Evolutionary conservation across 225 moss, liverwort and hornwort genomes (phyloP), one percentile per base, ranked within the genome.

Genomic region (Anthoceros angustus): DNA sequence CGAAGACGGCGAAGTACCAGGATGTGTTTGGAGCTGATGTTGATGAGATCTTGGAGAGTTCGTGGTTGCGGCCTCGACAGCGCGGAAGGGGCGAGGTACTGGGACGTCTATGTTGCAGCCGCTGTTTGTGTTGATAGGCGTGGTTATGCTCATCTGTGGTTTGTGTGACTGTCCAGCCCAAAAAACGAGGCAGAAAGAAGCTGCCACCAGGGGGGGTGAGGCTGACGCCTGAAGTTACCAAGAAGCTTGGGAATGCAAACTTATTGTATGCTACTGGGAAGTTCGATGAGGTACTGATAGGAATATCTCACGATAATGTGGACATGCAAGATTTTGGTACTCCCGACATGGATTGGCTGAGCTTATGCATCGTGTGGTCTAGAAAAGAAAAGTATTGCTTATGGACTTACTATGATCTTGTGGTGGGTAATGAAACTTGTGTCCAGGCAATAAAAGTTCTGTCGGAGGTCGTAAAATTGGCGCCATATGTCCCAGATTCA

Each of bases 1-100:
- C 71, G 25, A 81, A 81, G 66, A 63, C 26, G 61, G 66, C 75
- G 42, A 86, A 81, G 74, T 84, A 84, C 24, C 85, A 83, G 72
- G 98, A 92, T 43, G 74, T 98, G 65, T 98, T 89, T 62, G 98
- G 98, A 67, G 92, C 87, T 45, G 81, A 87, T 77, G 87, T 98
- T 67, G 98, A 98, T 75, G 92, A 98, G 65, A 98, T 98, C 26
- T 98, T 92, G 98, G 84, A 98, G 74, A 75, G 92, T 63, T 86
- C 95, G 69, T 91, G 95, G 43, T 86, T 89, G 78, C 92, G 94
- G 71, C 10, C 76, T 67, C 75, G 76, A 15, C 82, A 89, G 40
- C 78, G 82, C 12, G 76, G 86, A 20, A 78, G 91, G 40, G 91
- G 80, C 80, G 82, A 71, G 90, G 90, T 90, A 39, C 63, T 4